phyloP scores from a whole-genome alignment of 2,329 filamentous ascomycete genomes.

The Septoria petroselini region DNA sequence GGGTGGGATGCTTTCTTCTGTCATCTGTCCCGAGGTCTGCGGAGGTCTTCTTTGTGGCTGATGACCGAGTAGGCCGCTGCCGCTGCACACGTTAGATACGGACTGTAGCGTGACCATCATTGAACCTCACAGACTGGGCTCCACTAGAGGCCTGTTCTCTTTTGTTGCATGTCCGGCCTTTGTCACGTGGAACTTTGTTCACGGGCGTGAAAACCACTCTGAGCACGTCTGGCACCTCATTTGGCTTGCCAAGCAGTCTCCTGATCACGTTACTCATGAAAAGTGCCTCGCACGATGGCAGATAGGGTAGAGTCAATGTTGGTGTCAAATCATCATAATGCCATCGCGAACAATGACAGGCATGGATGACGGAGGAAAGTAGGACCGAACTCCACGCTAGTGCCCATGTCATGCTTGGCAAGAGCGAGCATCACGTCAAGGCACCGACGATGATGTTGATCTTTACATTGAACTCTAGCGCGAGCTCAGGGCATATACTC shows the following conservation, averaged over 20 bases:
- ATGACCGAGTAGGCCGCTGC: no score
- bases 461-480: neutral
- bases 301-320: neutral
- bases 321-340: no score
- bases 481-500: neutral
- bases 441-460: slow-evolving; percentile 7
- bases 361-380: no score
- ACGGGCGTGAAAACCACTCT: slow-evolving; percentile 9
- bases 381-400: no score
- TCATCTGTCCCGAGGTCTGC: no score
- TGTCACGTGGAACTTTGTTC: neutral
- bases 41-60: no score
- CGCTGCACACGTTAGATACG: no score
- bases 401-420: slow-evolving; percentile 4
- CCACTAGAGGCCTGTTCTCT: no score
- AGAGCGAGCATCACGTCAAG: neutral
- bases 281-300: neutral
- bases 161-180: neutral
- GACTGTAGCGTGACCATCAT: neutral
- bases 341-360: no score
- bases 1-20: neutral
- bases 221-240: slow-evolving; percentile 2
- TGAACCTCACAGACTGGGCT: neutral
- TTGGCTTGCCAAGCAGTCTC: slow-evolving; percentile 7
- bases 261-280: slow-evolving; percentile 5